Percentiles rank a stretch among this genome's conserved stretches.
Conservation (phyloP, 371 early-diverging fungal genomes). For the Smittium culicis region DNA sequence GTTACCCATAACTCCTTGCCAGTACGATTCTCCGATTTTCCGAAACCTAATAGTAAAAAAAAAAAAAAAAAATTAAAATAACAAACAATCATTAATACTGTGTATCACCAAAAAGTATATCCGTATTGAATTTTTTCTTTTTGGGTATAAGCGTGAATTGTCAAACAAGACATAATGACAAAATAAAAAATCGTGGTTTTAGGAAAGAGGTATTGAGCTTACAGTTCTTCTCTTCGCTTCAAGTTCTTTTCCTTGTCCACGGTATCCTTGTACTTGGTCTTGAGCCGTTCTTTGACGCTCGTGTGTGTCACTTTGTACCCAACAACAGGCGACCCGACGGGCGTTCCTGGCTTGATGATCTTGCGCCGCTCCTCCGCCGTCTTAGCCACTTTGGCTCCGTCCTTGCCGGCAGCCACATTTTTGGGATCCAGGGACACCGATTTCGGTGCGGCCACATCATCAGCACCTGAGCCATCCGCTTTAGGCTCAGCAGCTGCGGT, state of each 20-base stretch:
- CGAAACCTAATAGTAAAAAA: too few relatives aligned
- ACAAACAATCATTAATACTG: background rate
- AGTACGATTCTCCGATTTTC: constrained; percentile 31
- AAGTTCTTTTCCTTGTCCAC: constrained; percentile 31
- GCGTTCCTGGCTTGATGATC: constrained; percentile 7
- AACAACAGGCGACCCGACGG: background rate
- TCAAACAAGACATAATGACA: background rate
- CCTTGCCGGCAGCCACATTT: background rate
- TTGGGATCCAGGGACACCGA: background rate
- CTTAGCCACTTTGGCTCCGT: constrained; percentile 1
- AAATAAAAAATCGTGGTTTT: background rate
- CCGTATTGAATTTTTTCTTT: background rate
- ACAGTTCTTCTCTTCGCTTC: constrained; percentile 22
- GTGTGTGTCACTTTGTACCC: background rate
- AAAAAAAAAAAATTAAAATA: too few relatives aligned
- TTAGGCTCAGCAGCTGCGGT: too few relatives aligned
- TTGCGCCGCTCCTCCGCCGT: background rate
- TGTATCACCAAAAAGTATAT: background rate
- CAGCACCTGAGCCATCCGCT: background rate
- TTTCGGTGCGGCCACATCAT: background rate
- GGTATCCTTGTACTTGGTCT: constrained; percentile 27
- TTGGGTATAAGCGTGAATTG: background rate
- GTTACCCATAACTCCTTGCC: constrained; percentile 21
- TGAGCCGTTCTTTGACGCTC: constrained; percentile 15
- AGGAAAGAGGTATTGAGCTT: background rate